A percentile compares a stretch with the other conserved stretches of the same genome.
Conservation (phyloP, 2,329 filamentous ascomycete species). For the Diplodia scrobiculata region DNA sequence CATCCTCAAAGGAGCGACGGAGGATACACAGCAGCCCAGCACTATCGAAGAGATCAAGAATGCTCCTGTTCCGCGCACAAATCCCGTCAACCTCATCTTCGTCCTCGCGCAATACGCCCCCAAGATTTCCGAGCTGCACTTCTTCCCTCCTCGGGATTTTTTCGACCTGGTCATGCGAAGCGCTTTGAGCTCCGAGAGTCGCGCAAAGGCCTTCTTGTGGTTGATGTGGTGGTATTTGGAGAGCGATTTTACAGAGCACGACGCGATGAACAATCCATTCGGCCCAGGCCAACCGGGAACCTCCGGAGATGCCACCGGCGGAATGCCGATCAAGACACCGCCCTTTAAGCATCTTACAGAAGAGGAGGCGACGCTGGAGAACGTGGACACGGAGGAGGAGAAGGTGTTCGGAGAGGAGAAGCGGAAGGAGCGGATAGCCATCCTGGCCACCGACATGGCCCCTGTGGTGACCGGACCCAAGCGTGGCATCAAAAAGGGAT, state of each 20-base stretch:
- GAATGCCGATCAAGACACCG: conserved; percentile 62
- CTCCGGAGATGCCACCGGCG: conserved; percentile 44
- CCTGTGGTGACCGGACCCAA: conserved; percentile 61
- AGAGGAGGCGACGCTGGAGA: conserved; percentile 68
- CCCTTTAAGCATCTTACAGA: conserved; percentile 64
- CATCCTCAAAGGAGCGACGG: conserved; percentile 93
- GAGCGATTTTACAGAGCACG: conserved; percentile 87
- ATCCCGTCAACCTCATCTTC: conserved; percentile 96
- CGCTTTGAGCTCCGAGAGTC: conserved; percentile 75
- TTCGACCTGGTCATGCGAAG: conserved; percentile 95
- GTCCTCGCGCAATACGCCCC: conserved; percentile 86
- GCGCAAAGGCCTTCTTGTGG: conserved; percentile 90
- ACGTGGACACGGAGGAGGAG: conserved; percentile 72
- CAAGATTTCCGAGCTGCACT: conserved; percentile 91
- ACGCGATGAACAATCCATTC: conserved; percentile 87
- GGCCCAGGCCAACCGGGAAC: conserved; percentile 57
- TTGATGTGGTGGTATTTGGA: conserved; percentile 99
- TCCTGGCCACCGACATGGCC: conserved; percentile 73
- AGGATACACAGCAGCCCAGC: conserved; percentile 82
- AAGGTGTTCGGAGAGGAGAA: conserved; percentile 71
- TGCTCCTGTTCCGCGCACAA: conserved; percentile 72
- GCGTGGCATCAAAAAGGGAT: conserved; percentile 53
- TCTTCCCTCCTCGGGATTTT: conserved; percentile 81
- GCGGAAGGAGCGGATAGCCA: conserved; percentile 70
- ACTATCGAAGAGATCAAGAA: conserved; percentile 80